These are phyloP conservation scores for Saccharomycopsis microspora DNA, from an alignment of 805 yeast genomes.

Conservation along the genomic window DNA sequence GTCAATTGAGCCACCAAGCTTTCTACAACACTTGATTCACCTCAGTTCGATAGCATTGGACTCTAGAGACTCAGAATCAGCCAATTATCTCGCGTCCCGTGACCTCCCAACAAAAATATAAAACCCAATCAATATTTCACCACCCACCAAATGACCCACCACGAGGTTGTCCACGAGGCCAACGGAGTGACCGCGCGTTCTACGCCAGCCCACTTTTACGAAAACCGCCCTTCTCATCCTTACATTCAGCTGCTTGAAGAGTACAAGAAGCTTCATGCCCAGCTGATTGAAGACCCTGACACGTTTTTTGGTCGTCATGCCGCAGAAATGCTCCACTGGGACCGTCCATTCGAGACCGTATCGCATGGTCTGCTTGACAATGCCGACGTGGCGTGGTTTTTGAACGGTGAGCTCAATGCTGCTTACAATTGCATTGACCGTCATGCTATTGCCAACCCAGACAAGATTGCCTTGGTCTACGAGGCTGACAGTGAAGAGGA, in stretches of 20 bases:
- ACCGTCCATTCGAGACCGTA: conserved; percentile 47
- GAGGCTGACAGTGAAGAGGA: conserved; percentile 88
- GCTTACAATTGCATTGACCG: conserved; percentile 90
- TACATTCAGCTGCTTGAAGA: conserved; percentile 52
- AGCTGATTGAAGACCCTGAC: conserved; percentile 73
- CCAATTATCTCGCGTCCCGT: too few species aligned
- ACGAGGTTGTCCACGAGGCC: conserved; percentile 48
- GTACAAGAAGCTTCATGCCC: conserved; percentile 55
- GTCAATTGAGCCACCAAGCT: too few species aligned
- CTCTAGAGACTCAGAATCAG: too few species aligned
- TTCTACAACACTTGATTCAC: too few species aligned
- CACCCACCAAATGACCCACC: neutral
- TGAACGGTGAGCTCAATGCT: conserved; percentile 90
- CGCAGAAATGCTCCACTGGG: conserved; percentile 66
- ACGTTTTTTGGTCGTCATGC: conserved; percentile 74
- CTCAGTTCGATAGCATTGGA: too few species aligned
- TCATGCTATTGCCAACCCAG: conserved; percentile 81
- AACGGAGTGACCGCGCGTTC: conserved; percentile 36
- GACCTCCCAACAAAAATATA: too few species aligned
- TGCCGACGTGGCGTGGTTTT: conserved; percentile 88
- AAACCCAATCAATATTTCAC: too few species aligned
- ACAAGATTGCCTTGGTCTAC: conserved; percentile 74
- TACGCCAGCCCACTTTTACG: conserved; percentile 44
- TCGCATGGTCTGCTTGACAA: conserved; percentile 50
- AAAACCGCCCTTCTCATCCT: conserved; percentile 51